Percentiles rank a stretch among this genome's conserved stretches.
phyloP scores from a whole-genome alignment of 768 basidiomycete genomes.

The Pleurotus sapidus region DNA sequence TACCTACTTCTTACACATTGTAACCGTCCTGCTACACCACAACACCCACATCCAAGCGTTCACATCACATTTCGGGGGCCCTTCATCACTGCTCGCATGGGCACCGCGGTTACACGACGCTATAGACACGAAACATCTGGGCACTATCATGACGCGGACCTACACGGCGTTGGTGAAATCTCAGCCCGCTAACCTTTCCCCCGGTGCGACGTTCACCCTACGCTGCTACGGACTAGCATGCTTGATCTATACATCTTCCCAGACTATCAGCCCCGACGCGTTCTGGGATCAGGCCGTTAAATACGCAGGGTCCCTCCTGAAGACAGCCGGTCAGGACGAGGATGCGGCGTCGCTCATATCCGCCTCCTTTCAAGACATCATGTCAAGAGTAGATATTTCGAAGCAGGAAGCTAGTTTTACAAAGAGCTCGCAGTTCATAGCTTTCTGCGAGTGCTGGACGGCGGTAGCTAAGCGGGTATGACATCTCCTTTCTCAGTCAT shows the following conservation, averaged over 20 bases:
- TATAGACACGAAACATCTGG: slow-evolving; percentile 51
- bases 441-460: slow-evolving; percentile 74
- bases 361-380: slow-evolving; percentile 38
- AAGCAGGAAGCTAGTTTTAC: slow-evolving; percentile 37
- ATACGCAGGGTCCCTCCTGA: slow-evolving; percentile 43
- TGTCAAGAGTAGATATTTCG: slow-evolving; percentile 35
- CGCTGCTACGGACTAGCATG: slow-evolving; percentile 47
- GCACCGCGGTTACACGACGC: slow-evolving; percentile 32
- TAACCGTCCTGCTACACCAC: slow-evolving; percentile 37
- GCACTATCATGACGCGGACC: slow-evolving; percentile 54
- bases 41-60: slow-evolving; percentile 22
- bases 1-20: slow-evolving; percentile 55
- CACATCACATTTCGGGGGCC: slow-evolving; percentile 23
- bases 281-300: slow-evolving; percentile 74
- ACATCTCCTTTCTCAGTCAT: not conserved
- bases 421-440: slow-evolving; percentile 49
- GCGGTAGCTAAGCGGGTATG: slow-evolving; percentile 62
- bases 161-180: slow-evolving; percentile 54
- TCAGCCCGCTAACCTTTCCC: slow-evolving; percentile 17
- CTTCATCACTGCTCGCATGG: slow-evolving; percentile 50
- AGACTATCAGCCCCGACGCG: slow-evolving; percentile 44
- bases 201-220: slow-evolving; percentile 32
- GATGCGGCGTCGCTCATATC: slow-evolving; percentile 36
- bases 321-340: slow-evolving; percentile 27
- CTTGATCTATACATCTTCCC: slow-evolving; percentile 41